Evolutionary conservation across 331 rosid genomes (phyloP), one percentile per base, ranked within the genome.

Genomic region (Phaseolus coccineus): DNA sequence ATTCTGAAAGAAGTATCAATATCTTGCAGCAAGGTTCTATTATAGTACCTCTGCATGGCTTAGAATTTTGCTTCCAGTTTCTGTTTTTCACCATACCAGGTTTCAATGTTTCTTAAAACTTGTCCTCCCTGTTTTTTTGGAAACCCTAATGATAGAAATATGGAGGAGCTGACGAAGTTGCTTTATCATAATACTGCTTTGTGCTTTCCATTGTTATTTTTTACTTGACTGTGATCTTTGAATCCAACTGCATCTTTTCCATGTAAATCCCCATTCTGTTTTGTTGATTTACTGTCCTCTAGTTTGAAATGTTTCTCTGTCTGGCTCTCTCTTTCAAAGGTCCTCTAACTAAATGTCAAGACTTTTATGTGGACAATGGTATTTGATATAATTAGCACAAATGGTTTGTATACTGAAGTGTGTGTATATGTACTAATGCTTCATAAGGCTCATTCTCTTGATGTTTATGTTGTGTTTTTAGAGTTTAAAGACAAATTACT

Each of bases 381-480:
- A 42, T 65, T 30, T 65, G 19, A 65, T 69, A 13, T 13, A 53
- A 80, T 65, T 58, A 73, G 39, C 24, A 15, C 79, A 64, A 42
- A 64, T 73, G 42, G 3, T 73, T 62, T 71, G 33, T 15, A 6
- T n/a, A 14, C 7, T 35, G 39, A 35, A 0, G 39, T 33, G 39
- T 35, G 39, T 30, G 31, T 37, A 16, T 69, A 1, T 39, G 52
- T 62, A 0, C 52, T 0, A 62, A 80, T 28, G 48, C 58, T 33
- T 72, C 27, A 5, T 8, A 14, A 40, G 71, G n/a, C 31, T 37
- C 7, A 1, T 66, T 81, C 35, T 39, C 65, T 24, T 48, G 42
- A 59, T 79, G 33, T 50, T 61, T 61, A 37, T 57, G 77, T 61
- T 46, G 35, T 75, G 22, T 58, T 80, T 71, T 64, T 31, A 46